phyloP scores from a whole-genome alignment of 1,284 basidiomycete species.

The Boletus subluridellus region DNA sequence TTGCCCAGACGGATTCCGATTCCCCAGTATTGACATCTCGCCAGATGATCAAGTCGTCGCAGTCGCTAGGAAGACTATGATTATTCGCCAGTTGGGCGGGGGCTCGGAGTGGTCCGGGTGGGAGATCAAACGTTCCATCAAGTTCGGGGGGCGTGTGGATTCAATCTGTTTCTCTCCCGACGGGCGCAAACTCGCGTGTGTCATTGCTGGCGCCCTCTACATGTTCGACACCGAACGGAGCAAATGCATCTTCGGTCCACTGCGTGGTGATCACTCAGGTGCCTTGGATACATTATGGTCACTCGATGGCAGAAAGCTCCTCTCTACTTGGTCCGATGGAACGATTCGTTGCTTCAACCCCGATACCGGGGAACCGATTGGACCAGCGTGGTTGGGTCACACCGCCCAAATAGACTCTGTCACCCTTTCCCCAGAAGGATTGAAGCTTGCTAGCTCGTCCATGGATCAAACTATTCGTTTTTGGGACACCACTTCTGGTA shows the following conservation, averaged over 20 bases:
- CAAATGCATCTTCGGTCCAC: not conserved
- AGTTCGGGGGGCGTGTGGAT: not conserved
- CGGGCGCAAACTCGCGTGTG: not conserved
- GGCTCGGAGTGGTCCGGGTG: not conserved
- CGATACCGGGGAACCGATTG: not conserved
- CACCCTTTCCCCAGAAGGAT: not conserved
- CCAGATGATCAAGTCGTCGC: not conserved
- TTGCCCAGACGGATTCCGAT: not conserved
- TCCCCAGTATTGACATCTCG: not conserved
- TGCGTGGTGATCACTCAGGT: not conserved
- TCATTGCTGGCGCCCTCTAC: not conserved
- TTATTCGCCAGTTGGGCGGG: not conserved
- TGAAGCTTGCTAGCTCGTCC: not conserved
- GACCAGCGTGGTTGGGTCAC: not conserved
- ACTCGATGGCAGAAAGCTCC: not conserved
- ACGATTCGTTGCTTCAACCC: not conserved
- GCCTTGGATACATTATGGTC: not conserved
- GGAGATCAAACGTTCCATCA: not conserved
- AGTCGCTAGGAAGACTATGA: not conserved
- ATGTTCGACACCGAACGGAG: not conserved
- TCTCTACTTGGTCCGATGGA: not conserved
- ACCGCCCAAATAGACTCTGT: not conserved
- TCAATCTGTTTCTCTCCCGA: not conserved
- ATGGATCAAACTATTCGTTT: not conserved
- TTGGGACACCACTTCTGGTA: not conserved